Base-by-base conservation (phyloP, 176 grass and related monocot genomes). In the Tillandsia fasciculata region DNA sequence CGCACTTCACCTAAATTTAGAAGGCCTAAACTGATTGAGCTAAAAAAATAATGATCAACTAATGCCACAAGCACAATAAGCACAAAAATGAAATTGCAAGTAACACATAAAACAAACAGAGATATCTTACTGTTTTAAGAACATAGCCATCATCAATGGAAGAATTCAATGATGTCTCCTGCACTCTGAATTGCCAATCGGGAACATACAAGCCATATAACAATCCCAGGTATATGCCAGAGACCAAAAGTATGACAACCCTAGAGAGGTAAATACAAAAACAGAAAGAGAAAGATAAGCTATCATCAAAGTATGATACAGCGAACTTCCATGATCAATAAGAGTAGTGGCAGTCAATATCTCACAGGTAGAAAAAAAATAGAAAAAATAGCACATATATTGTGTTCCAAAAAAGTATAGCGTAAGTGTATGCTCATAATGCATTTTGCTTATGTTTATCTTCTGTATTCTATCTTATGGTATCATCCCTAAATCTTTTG, bases 121-220 rank as follows among this genome's bases (percentile, higher is more conserved):
- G 56, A 23, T 61, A 63, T 11, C 33, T 77, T 77, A 77, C 75
- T 22, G 2, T 69, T 53, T 77, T 56, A 63, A 69, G 33, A 10
- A 48, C 8, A 50, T 51, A 68, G 50, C 12, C 17, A 24, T 47
- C 48, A 59, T 15, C 27, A n/a, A 47, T 9, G 8, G 64, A 58
- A 50, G 74, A 77, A 68, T 69, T 68, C 8, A 68, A 50, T 7
- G 74, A 14, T 2, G 22, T 49, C 56, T 68, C n/a, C 47, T 69
- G 65, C 11, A 48, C 11, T 69, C 11, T 67, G 42, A 63, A 69
- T 42, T 77, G 65, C 75, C 75, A 77, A 18, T 77, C 66, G 57
- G 75, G 75, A 69, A 77, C 75, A 18, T 77, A 63, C 10, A 69
- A 27, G 47, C 75, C 53, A 29, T 77, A 63, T 27, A 69, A 63